Conservation (phyloP, 2,329 filamentous ascomycete species). For the Fusarium chuoi region DNA sequence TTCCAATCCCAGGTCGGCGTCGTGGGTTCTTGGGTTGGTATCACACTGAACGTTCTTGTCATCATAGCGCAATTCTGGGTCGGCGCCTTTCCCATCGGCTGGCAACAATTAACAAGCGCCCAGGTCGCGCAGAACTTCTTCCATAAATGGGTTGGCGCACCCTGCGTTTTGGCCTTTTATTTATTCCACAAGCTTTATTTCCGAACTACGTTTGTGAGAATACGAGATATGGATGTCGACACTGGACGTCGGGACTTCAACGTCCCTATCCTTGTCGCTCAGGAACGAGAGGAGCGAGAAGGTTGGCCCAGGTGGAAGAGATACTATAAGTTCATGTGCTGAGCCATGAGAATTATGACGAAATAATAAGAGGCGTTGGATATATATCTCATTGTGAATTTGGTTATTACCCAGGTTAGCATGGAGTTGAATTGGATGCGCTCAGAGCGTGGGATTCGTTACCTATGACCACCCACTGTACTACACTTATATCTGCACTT, state of each 20-base stretch:
- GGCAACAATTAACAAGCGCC: slow-evolving; percentile 54
- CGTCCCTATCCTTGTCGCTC: slow-evolving; percentile 78
- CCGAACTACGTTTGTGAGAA: slow-evolving; percentile 72
- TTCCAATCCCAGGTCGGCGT: slow-evolving; percentile 85
- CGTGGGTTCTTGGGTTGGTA: slow-evolving; percentile 81
- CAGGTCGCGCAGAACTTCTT: slow-evolving; percentile 76
- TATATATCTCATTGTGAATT: slow-evolving; percentile 16
- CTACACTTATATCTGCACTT: not conserved
- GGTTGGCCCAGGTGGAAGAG: slow-evolving; percentile 82
- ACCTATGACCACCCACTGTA: not conserved
- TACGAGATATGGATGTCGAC: slow-evolving; percentile 83
- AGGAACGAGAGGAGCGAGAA: slow-evolving; percentile 80
- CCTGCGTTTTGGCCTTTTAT: slow-evolving; percentile 75
- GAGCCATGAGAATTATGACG: not conserved
- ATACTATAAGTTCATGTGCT: slow-evolving; percentile 79
- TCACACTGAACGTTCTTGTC: slow-evolving; percentile 79
- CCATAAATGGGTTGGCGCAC: slow-evolving; percentile 74
- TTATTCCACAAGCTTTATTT: slow-evolving; percentile 80
- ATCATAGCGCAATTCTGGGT: slow-evolving; percentile 90
- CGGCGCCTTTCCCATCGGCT: slow-evolving; percentile 79
- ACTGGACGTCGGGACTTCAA: slow-evolving; percentile 90
- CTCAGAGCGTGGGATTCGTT: slow-evolving; percentile 1
- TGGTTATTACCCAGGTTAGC: slow-evolving; percentile 19
- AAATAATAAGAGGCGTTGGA: not conserved
- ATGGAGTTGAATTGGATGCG: slow-evolving; percentile 23